Base-by-base conservation (phyloP, 139 green algal species). In the Picochlorum costavermella region DNA sequence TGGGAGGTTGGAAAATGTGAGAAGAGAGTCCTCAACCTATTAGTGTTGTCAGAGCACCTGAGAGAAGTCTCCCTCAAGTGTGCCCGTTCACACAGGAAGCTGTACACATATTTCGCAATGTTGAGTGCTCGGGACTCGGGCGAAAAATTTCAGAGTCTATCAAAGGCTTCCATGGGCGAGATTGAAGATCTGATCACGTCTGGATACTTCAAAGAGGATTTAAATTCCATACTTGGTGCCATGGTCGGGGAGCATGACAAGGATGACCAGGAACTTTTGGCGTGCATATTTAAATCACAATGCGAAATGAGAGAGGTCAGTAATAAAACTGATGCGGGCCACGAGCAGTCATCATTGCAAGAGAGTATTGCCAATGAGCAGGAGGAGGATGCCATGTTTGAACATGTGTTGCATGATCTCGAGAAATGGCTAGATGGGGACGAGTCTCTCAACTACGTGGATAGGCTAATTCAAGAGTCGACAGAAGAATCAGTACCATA, bases 51-150 rank as follows among this genome's bases (percentile, higher is more conserved):
- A 0, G 83, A 91, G 72, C 60, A 64, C 33, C 51, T 88, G 31
- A 68, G 80, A 36, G 60, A 69, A 20, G 31, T 36, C 9, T 28
- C 84, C 14, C 69, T 67, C 0, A 26, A 31, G 0, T 55, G 72
- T 10, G 76, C 67, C 2, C 60, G 50, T 2, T 69, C 83, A 53
- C 84, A 85, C 64, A 76, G 84, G 49, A 65, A 61, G 23, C 77
- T 91, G 58, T 89, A 84, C 64, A 72, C 68, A 8, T 92, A 82
- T 80, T 76, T 92, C 63, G 72, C 86, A 28, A 77, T 61, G 16
- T 60, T 63, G 23, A 37, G 75, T 50, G 66, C 78, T 26, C 61
- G 69, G 45, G 57, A 82, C 28, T 68, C 77, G 17, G 70, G 61
- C 1, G 70, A 75, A 36, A 60, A 50, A 12, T 44, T 53, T 8